Base-by-base conservation (phyloP, 495 filamentous ascomycete genomes). In the Daldinia concentrica region DNA sequence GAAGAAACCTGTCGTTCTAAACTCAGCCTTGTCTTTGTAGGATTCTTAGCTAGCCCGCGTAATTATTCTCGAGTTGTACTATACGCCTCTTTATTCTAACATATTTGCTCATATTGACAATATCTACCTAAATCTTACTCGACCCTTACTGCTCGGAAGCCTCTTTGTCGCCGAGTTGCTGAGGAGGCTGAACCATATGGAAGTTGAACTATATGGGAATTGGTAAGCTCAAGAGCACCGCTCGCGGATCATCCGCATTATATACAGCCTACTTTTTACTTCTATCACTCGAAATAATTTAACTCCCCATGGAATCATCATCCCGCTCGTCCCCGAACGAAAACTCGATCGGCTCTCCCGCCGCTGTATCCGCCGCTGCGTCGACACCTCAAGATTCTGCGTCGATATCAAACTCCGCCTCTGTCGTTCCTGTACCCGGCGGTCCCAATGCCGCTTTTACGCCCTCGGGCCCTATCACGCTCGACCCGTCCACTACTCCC, bases 401-500 rank as follows among this genome's bases (percentile, higher is more conserved):
- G 24, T 27, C 66, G 39, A n/a, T 19, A 32, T 32, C 69, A 8
- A 68, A 37, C 32, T 19, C 60, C 57, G 32, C 50, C 12, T 41
- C 64, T 22, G 37, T 45, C 36, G 39, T 56, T 24, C 27, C 64
- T 26, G 29, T 29, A 22, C 17, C 56, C 37, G 56, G 69, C 64
- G 50, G 34, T 27, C 19, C 43, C 2, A 63, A 58, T 63, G n/a
- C 69, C n/a, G 24, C 65, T n/a, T 69, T 66, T 45, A 43, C 58
- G 3, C 62, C 71, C 1, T 72, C 71, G 26, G 76, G 76, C 2
- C 73, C 82, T 19, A 82, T 82, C 29, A 82, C 82, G 7, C 83
- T 83, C 51, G 77, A 81, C 8, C 83, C 83, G 22, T 79, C 76
- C 11, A 79, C 79, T 41, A 73, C 76, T 1, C 77, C 80, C 19